Evolutionary conservation across 345 rosid genomes (phyloP).

Genomic region (Citrus australasica): DNA sequence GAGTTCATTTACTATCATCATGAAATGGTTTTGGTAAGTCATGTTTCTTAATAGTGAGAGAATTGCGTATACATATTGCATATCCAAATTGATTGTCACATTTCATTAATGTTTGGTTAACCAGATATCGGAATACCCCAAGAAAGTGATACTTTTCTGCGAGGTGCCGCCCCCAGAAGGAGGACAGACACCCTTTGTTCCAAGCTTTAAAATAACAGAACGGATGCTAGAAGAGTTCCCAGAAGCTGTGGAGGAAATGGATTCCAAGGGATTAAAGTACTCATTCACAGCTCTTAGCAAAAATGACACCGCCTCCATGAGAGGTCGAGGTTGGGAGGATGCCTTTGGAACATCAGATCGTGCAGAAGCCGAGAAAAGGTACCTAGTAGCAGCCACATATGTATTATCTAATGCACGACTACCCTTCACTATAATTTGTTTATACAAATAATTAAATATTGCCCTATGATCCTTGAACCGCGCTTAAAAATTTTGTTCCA

Average conservation of each 20-base stretch:
- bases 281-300: slow-evolving; percentile 41
- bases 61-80: background rate
- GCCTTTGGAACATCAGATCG: slow-evolving; percentile 51
- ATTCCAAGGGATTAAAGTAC: slow-evolving; percentile 50
- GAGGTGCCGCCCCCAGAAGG: slow-evolving; percentile 66
- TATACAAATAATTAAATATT: no score
- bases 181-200: slow-evolving; percentile 70
- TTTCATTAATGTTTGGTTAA: background rate
- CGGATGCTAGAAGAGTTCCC: slow-evolving; percentile 59
- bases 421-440: no score
- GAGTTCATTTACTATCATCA: slow-evolving; percentile 70
- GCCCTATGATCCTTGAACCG: no score
- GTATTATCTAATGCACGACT: no score
- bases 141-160: slow-evolving; percentile 49
- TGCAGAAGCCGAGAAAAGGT: slow-evolving; percentile 50
- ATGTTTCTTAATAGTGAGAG: background rate
- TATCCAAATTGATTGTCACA: no score
- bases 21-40: slow-evolving; percentile 61
- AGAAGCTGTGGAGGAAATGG: slow-evolving; percentile 53
- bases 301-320: slow-evolving; percentile 46
- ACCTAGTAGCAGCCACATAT: no score
- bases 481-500: background rate
- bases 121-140: slow-evolving; percentile 50
- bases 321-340: slow-evolving; percentile 71
- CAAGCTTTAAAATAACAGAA: slow-evolving; percentile 62